Evolutionary conservation across 2,329 filamentous ascomycete genomes (phyloP).

Genomic region (Sporothrix brunneoviolacea): DNA sequence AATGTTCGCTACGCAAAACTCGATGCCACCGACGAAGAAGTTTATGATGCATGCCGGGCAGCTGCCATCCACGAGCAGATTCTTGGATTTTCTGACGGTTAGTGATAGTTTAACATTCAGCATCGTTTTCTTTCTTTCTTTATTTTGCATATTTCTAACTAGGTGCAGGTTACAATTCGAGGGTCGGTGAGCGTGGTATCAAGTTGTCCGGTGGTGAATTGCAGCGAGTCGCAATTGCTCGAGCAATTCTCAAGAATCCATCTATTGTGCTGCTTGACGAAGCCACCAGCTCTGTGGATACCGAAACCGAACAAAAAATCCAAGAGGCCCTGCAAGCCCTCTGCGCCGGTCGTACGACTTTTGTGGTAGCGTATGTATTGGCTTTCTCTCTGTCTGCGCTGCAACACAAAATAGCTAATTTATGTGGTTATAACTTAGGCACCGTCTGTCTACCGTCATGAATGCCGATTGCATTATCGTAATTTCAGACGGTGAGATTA

Average conservation of each 20-base stretch:
- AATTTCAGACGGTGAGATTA: constrained; percentile 53
- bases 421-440: constrained; percentile 32
- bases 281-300: constrained; percentile 70
- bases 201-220: constrained; percentile 62
- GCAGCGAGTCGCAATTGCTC: constrained; percentile 61
- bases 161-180: constrained; percentile 38
- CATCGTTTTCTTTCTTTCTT: not conserved
- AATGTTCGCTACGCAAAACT: constrained; percentile 52
- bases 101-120: not conserved
- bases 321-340: constrained; percentile 54
- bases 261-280: constrained; percentile 74
- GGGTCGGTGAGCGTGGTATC: constrained; percentile 45
- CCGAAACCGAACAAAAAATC: constrained; percentile 61
- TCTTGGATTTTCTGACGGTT: constrained; percentile 44
- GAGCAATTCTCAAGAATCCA: constrained; percentile 66
- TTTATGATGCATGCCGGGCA: constrained; percentile 47
- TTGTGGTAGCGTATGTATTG: constrained; percentile 53
- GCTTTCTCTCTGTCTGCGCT: not conserved
- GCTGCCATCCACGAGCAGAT: constrained; percentile 55
- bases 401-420: not conserved
- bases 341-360: constrained; percentile 57
- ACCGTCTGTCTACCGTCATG: constrained; percentile 65
- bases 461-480: constrained; percentile 63
- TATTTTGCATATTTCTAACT: constrained; percentile 10
- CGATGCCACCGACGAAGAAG: constrained; percentile 48